Evolutionary conservation across 2,329 filamentous ascomycete species (phyloP).

Genomic region (Neospermospora avenae): DNA sequence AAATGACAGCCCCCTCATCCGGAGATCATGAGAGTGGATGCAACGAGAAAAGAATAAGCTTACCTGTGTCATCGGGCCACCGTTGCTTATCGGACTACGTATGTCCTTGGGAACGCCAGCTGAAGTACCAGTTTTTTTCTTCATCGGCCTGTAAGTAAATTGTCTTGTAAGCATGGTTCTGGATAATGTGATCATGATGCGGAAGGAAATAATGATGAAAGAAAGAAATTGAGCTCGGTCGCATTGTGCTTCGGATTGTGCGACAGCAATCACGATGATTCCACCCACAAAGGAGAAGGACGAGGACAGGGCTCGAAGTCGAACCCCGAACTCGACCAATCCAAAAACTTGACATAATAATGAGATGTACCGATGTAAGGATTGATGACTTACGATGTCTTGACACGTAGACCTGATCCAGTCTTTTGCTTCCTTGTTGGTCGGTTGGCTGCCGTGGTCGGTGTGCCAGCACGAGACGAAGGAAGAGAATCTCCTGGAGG

Average conservation of each 20-base stretch:
- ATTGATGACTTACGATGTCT: constrained; percentile 60
- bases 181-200: background rate
- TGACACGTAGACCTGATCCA: constrained; percentile 55
- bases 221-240: constrained; percentile 1
- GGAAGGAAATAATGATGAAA: constrained; percentile 4
- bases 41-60: constrained; percentile 29
- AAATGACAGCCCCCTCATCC: background rate
- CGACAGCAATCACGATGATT: constrained; percentile 22
- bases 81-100: constrained; percentile 54
- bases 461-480: constrained; percentile 59
- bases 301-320: constrained; percentile 9
- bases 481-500: constrained; percentile 43
- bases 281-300: constrained; percentile 19
- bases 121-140: constrained; percentile 65
- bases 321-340: constrained; percentile 11
- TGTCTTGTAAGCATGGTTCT: constrained; percentile 24
- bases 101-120: constrained; percentile 65
- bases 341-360: constrained; percentile 3
- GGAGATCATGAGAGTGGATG: background rate
- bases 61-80: constrained; percentile 47
- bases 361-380: constrained; percentile 12
- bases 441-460: constrained; percentile 45
- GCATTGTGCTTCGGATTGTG: constrained; percentile 25
- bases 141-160: constrained; percentile 58
- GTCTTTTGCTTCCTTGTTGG: constrained; percentile 58